A percentile compares a stretch with the other conserved stretches of the same genome.
Conservation (phyloP, 164 flowering plant species). For the Warburgia ugandensis region DNA sequence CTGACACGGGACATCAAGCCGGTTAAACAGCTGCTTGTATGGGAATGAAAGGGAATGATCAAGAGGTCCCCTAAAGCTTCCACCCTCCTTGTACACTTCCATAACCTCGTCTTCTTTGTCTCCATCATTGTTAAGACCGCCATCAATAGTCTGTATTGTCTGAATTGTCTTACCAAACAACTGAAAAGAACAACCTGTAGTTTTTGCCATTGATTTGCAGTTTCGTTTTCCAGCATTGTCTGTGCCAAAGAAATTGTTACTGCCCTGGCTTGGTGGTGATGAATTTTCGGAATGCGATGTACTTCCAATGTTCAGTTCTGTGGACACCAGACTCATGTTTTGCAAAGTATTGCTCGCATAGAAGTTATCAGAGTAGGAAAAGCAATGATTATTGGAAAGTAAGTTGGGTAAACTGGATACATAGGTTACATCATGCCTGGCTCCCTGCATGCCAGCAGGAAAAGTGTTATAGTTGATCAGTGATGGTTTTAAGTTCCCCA, state of each 20-base stretch:
- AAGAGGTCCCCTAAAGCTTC: slow-evolving; percentile 5
- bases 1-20: slow-evolving; percentile 21
- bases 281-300: slow-evolving; percentile 27
- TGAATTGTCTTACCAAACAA: slow-evolving; percentile 60
- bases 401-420: slow-evolving; percentile 22
- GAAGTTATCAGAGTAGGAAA: slow-evolving; percentile 10
- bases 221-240: slow-evolving; percentile 21
- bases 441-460: slow-evolving; percentile 97
- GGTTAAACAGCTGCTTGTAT: slow-evolving; percentile 18
- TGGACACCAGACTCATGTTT: slow-evolving; percentile 29
- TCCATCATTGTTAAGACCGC: slow-evolving; percentile 17
- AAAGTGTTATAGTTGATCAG: slow-evolving; percentile 22
- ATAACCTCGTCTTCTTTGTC: slow-evolving; percentile 19
- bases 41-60: slow-evolving; percentile 18
- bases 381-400: slow-evolving; percentile 13
- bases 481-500: slow-evolving; percentile 24
- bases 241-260: slow-evolving; percentile 24
- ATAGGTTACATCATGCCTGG: slow-evolving; percentile 59
- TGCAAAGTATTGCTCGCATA: slow-evolving; percentile 13
- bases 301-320: slow-evolving; percentile 46
- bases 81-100: slow-evolving; percentile 21
- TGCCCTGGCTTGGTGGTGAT: slow-evolving; percentile 42
- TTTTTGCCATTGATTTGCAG: slow-evolving; percentile 15
- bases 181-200: slow-evolving; percentile 28
- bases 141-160: too few relatives aligned